Base-by-base conservation (phyloP, 495 filamentous ascomycete species). In the Trichoderma orchidacearum region DNA sequence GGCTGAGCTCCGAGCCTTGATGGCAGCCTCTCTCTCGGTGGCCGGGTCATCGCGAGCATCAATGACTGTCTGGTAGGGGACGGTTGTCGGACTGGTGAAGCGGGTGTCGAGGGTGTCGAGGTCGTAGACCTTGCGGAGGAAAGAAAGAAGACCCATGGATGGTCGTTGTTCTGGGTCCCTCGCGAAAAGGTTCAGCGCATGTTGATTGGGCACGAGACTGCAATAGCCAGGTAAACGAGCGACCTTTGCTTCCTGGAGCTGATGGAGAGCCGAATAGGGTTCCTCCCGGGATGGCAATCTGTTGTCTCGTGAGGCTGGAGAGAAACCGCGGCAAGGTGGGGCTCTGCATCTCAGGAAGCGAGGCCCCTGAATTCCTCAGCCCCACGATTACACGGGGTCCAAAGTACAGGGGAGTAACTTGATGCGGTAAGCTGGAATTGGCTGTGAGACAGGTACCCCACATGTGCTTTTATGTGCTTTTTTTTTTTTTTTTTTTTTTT, bases 31-130 rank as follows among this genome's bases (percentile, higher is more conserved):
- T 12, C 65, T 66, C 51, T 64, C 63, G 25, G 60, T 57, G 12
- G 61, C 50, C 34, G 59, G 54, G 34, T 75, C 66, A 31, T 63
- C 66, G 1, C 68, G 64, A 1, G 64, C 70, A 61, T 75, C 78
- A 35, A 70, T 57, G 55, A 75, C 70, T 51, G 75, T 63, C 59
- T 75, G 75, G 66, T 83, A 79, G 23, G 86, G 81, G n/a, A 82
- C 80, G 23, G 71, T 78, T 17, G 89, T 80, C 9, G 87, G 80
- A 48, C 79, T 82, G 27, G 84, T 87, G 67, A 98, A 90, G 61
- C 93, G 85, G 58, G 89, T 92, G 76, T 98, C 93, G 67, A 98
- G 82, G 29, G 90, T 94, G 63, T 96, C 88, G 57, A 95, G 56
- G 54, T 86, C 84, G 72, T 90, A 94, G 53, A 92, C 68, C 51